These are phyloP conservation scores for Vitis cinerea DNA, from an alignment of 164 flowering plant species.

Conservation along the genomic window DNA sequence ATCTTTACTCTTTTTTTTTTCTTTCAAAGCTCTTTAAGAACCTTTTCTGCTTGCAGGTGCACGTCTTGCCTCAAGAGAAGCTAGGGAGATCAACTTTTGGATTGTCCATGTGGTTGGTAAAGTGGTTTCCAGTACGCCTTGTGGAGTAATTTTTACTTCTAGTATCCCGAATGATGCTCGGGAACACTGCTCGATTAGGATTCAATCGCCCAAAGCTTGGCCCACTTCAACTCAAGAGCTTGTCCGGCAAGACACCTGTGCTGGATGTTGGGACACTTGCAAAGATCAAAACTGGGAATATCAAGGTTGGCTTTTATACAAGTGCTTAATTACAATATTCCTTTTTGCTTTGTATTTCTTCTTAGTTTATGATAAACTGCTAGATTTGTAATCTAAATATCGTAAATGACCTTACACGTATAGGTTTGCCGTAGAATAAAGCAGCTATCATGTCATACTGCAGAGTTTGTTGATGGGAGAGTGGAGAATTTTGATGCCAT, in stretches of 20 bases:
- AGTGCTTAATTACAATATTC: slow-evolving; percentile 1
- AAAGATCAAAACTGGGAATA: slow-evolving; percentile 69
- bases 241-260: slow-evolving; percentile 87
- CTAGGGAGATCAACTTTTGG: slow-evolving; percentile 91
- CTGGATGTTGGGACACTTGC: slow-evolving; percentile 87
- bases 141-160: slow-evolving; percentile 74
- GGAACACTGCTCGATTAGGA: slow-evolving; percentile 65
- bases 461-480: slow-evolving; percentile 64
- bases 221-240: slow-evolving; percentile 72
- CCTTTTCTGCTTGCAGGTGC: slow-evolving; percentile 50
- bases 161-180: slow-evolving; percentile 50
- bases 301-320: slow-evolving; percentile 49
- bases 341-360: background rate
- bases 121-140: slow-evolving; percentile 76
- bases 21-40: background rate
- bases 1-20: slow-evolving; percentile 1
- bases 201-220: slow-evolving; percentile 67
- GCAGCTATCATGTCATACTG: slow-evolving; percentile 37
- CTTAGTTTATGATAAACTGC: too few species aligned
- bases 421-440: slow-evolving; percentile 60
- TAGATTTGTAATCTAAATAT: too few species aligned
- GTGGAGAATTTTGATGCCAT: slow-evolving; percentile 65
- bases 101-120: slow-evolving; percentile 83
- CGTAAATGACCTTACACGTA: background rate
- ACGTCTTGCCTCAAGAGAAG: slow-evolving; percentile 89